Evolutionary conservation across 257 asterid genomes (phyloP).

Genomic region (Solanum virginianum): DNA sequence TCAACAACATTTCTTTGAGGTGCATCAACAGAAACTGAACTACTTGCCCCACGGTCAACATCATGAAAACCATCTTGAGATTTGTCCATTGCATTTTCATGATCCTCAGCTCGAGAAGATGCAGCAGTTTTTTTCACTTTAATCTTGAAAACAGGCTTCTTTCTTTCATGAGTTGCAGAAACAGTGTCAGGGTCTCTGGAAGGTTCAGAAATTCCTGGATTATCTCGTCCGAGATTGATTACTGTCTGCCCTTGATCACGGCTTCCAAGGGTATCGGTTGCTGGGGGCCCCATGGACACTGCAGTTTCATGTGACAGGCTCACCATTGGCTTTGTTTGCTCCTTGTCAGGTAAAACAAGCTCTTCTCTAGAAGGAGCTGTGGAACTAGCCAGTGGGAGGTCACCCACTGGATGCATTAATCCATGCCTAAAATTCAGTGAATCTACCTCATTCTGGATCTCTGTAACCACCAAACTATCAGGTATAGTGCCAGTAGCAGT

Average conservation of each 20-base stretch:
- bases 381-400: conserved; percentile 1
- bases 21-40: conserved; percentile 84
- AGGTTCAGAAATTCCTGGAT: conserved; percentile 21
- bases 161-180: conserved; percentile 43
- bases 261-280: neutral
- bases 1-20: conserved; percentile 43
- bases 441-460: conserved; percentile 15
- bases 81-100: conserved; percentile 21
- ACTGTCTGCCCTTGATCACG: conserved; percentile 13
- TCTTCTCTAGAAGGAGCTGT: conserved; percentile 5
- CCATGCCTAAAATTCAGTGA: conserved; percentile 9
- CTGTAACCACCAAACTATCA: conserved; percentile 16
- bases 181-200: conserved; percentile 41
- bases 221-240: conserved; percentile 13
- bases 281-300: neutral
- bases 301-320: conserved; percentile 6
- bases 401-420: conserved; percentile 8
- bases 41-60: conserved; percentile 71
- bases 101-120: conserved; percentile 50
- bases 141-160: conserved; percentile 68
- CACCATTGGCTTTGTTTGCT: neutral
- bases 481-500: conserved; percentile 12
- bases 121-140: conserved; percentile 66
- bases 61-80: conserved; percentile 32
- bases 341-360: neutral